These are phyloP conservation scores for Claviceps maximensis DNA, from an alignment of 2,329 filamentous ascomycete species.

Conservation along the genomic window DNA sequence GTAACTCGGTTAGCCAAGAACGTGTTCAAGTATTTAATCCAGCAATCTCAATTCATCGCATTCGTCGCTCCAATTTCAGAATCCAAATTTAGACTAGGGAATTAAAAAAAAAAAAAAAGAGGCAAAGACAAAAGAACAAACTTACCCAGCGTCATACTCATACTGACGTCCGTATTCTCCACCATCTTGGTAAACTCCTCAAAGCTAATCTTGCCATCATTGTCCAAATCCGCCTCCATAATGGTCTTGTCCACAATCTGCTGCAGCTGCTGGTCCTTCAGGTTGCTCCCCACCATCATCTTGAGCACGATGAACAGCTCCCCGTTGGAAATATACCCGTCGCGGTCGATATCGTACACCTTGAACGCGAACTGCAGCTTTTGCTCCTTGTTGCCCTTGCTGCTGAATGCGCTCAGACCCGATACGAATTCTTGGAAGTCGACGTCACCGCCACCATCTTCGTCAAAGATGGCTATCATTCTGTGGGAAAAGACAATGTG, in stretches of 20 bases:
- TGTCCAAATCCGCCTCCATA: constrained; percentile 95
- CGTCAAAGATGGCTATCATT: constrained; percentile 99
- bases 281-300: constrained; percentile 99
- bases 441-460: constrained; percentile 93
- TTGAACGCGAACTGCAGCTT: constrained; percentile 97
- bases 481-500: constrained; percentile 31
- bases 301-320: constrained; percentile 98
- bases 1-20: background rate
- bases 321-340: constrained; percentile 97
- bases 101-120: background rate
- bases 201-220: constrained; percentile 96
- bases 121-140: constrained; percentile 9
- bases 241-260: constrained; percentile 99
- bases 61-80: background rate
- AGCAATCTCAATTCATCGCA: background rate
- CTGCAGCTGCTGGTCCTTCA: constrained; percentile 97
- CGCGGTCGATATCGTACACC: constrained; percentile 97
- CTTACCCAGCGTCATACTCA: constrained; percentile 61
- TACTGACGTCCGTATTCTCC: constrained; percentile 74
- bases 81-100: background rate
- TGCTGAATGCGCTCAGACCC: constrained; percentile 87
- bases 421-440: constrained; percentile 99
- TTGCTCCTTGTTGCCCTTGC: constrained; percentile 98
- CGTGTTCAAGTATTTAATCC: background rate
- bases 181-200: constrained; percentile 99